Evolutionary conservation across 768 basidiomycete genomes (phyloP).

Genomic region (Tricholoma saponaceum): DNA sequence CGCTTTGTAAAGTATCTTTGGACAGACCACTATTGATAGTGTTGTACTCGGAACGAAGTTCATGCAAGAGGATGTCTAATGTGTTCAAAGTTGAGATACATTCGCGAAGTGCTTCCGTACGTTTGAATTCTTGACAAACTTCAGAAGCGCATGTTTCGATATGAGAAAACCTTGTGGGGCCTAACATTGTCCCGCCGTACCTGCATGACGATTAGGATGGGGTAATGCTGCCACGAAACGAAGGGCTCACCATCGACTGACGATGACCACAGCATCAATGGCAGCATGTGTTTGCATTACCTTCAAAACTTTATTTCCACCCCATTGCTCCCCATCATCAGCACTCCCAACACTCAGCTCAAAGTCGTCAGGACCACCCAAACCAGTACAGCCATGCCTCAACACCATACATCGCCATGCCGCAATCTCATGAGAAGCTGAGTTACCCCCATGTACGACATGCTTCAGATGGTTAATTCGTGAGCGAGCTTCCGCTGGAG

Average conservation of each 20-base stretch:
- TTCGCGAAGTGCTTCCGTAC: constrained; percentile 65
- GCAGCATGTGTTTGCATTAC: constrained; percentile 67
- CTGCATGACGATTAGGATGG: constrained; percentile 28
- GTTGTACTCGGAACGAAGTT: constrained; percentile 47
- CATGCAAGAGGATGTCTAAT: constrained; percentile 57
- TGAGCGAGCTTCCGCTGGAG: constrained; percentile 46
- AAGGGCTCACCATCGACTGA: constrained; percentile 64
- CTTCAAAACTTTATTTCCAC: constrained; percentile 55
- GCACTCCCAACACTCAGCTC: constrained; percentile 56
- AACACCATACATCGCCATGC: constrained; percentile 80
- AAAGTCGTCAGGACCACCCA: constrained; percentile 75
- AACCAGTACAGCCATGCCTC: constrained; percentile 59
- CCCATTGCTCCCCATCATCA: constrained; percentile 80
- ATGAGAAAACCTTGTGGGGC: constrained; percentile 71
- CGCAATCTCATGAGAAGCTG: constrained; percentile 67
- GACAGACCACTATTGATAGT: neutral
- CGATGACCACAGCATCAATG: constrained; percentile 76
- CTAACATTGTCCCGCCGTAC: constrained; percentile 81
- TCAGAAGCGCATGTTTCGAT: constrained; percentile 74
- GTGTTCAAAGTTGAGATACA: constrained; percentile 49
- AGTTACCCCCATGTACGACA: constrained; percentile 52
- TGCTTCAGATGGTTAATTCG: constrained; percentile 50
- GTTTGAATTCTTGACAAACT: constrained; percentile 66
- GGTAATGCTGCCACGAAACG: neutral
- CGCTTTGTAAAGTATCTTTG: neutral